Evolutionary conservation across 805 yeast species (phyloP).

Genomic region (Citeromyces matritensis): DNA sequence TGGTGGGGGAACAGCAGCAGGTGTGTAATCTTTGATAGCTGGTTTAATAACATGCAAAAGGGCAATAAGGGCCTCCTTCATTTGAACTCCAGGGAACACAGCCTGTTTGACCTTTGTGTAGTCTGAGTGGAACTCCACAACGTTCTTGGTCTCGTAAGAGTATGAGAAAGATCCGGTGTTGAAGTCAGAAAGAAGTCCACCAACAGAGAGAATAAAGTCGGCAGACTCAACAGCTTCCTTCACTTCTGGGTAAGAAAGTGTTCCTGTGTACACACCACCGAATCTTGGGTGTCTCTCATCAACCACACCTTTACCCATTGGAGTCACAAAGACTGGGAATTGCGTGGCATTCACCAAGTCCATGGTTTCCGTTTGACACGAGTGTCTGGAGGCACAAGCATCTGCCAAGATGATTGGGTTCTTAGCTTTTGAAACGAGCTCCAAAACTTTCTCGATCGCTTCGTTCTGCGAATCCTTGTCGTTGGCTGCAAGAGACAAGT

Average conservation of each 20-base stretch:
- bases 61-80: conserved; percentile 38
- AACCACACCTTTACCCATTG: conserved; percentile 79
- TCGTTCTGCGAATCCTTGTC: conserved; percentile 49
- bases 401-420: conserved; percentile 71
- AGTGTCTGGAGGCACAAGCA: conserved; percentile 78
- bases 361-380: conserved; percentile 46
- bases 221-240: conserved; percentile 58
- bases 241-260: conserved; percentile 61
- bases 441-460: conserved; percentile 35
- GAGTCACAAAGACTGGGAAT: conserved; percentile 76
- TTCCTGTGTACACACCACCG: conserved; percentile 80
- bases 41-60: conserved; percentile 14
- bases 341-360: conserved; percentile 50
- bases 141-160: conserved; percentile 58
- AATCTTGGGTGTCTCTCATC: conserved; percentile 60
- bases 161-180: conserved; percentile 82
- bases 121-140: conserved; percentile 70
- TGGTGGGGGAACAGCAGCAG: conserved; percentile 35
- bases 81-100: conserved; percentile 57
- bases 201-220: conserved; percentile 65
- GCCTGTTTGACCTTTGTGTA: conserved; percentile 58
- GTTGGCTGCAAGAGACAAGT: conserved; percentile 40
- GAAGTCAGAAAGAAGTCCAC: conserved; percentile 77
- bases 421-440: conserved; percentile 38
- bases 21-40: conserved; percentile 25